These are phyloP conservation scores for Priceomyces melissophilus DNA, from an alignment of 805 yeast species.

Conservation along the genomic window DNA sequence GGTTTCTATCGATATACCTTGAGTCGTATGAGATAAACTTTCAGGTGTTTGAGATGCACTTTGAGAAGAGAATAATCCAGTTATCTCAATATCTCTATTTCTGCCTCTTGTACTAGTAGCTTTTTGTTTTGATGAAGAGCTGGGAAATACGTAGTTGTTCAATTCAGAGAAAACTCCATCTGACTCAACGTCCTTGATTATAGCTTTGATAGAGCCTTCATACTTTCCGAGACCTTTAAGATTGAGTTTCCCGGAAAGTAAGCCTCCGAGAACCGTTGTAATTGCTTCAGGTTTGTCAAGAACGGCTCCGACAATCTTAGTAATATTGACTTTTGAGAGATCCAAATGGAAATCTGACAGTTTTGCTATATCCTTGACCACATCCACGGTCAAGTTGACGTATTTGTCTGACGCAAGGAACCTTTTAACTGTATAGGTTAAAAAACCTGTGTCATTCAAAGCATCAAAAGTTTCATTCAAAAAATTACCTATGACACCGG, in stretches of 20 bases:
- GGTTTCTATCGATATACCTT: conserved; percentile 1
- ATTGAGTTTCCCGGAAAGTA: conserved; percentile 19
- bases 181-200: conserved; percentile 29
- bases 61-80: not conserved
- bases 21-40: not conserved
- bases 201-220: conserved; percentile 25
- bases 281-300: conserved; percentile 22
- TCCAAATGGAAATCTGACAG: conserved; percentile 25
- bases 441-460: conserved; percentile 40
- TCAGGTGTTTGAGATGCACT: not conserved
- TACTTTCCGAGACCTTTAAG: conserved; percentile 22
- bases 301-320: conserved; percentile 20
- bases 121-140: conserved; percentile 10
- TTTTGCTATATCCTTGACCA: conserved; percentile 23
- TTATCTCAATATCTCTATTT: not conserved
- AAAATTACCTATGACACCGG: conserved; percentile 22
- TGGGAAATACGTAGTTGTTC: conserved; percentile 32
- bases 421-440: conserved; percentile 33
- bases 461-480: conserved; percentile 28
- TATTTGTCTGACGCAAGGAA: conserved; percentile 32
- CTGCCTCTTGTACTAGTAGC: conserved; percentile 7
- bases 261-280: conserved; percentile 17
- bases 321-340: conserved; percentile 22
- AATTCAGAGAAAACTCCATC: conserved; percentile 37
- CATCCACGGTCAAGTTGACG: conserved; percentile 32